phyloP scores from a whole-genome alignment of 2,329 filamentous ascomycete species.

The Ceratocystis cubensis region DNA sequence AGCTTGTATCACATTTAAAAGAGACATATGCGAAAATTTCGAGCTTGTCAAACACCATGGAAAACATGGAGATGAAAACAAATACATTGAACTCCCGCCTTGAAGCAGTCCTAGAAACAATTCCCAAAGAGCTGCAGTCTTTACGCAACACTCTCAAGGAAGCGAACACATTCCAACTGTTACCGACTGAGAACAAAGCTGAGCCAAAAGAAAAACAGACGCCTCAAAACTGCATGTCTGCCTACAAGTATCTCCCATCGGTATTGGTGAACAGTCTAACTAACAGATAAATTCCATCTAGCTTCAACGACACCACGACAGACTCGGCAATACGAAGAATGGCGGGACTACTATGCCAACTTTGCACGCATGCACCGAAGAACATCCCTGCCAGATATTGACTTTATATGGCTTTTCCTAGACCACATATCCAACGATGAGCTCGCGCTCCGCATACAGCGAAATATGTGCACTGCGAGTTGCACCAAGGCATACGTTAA shows the following conservation, averaged over 20 bases:
- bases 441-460: slow-evolving; percentile 18
- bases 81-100: slow-evolving; percentile 12
- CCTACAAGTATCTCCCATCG: background rate
- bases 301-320: background rate
- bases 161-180: slow-evolving; percentile 6
- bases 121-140: slow-evolving; percentile 17
- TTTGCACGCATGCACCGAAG: slow-evolving; percentile 17
- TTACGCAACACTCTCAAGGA: slow-evolving; percentile 15
- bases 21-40: slow-evolving; percentile 11
- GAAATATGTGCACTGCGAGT: slow-evolving; percentile 17
- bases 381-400: slow-evolving; percentile 17
- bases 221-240: background rate
- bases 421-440: slow-evolving; percentile 19
- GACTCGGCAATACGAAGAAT: slow-evolving; percentile 19
- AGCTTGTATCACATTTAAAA: slow-evolving; percentile 15
- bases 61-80: slow-evolving; percentile 13
- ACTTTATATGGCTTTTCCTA: slow-evolving; percentile 20
- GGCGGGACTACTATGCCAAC: slow-evolving; percentile 18
- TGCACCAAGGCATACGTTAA: slow-evolving; percentile 15
- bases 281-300: background rate
- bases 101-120: background rate
- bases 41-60: slow-evolving; percentile 9
- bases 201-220: background rate
- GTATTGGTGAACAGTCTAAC: background rate
- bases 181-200: background rate